These are phyloP conservation scores for Gynochthodes officinalis DNA, from an alignment of 257 asterid genomes.

Conservation along the genomic window DNA sequence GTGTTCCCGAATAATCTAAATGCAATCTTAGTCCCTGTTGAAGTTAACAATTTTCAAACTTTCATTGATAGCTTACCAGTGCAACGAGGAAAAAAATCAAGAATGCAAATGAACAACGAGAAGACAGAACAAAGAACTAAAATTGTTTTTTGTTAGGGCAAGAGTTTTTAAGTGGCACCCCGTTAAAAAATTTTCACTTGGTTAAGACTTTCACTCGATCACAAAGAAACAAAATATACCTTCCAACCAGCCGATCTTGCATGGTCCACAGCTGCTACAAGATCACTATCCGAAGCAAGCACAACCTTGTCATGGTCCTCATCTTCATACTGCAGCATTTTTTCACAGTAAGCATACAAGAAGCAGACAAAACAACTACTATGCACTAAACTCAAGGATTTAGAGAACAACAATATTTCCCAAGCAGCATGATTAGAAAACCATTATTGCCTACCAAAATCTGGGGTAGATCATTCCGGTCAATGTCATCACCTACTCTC, in stretches of 20 bases:
- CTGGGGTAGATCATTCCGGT: conserved; percentile 82
- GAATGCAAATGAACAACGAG: background rate
- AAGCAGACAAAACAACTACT: background rate
- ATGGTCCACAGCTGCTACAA: conserved; percentile 81
- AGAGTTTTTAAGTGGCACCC: background rate
- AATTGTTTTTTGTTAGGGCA: background rate
- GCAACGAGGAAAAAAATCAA: background rate
- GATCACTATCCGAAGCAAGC: conserved; percentile 91
- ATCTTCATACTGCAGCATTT: conserved; percentile 71
- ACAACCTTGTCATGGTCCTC: conserved; percentile 85
- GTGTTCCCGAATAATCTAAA: conserved; percentile 56
- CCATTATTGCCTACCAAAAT: conserved; percentile 52
- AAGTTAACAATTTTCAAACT: conserved; percentile 1
- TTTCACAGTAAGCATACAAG: background rate
- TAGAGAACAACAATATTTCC: background rate
- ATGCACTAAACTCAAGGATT: background rate
- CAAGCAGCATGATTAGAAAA: background rate
- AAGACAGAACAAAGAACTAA: background rate
- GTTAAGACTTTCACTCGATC: background rate
- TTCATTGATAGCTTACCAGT: background rate
- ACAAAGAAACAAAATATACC: conserved; percentile 35
- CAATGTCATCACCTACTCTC: conserved; percentile 85
- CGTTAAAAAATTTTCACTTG: background rate
- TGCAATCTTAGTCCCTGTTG: conserved; percentile 79
- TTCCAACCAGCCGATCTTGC: conserved; percentile 93